Conservation (phyloP, 2,329 filamentous ascomycete genomes). For the Apiospora koreana region DNA sequence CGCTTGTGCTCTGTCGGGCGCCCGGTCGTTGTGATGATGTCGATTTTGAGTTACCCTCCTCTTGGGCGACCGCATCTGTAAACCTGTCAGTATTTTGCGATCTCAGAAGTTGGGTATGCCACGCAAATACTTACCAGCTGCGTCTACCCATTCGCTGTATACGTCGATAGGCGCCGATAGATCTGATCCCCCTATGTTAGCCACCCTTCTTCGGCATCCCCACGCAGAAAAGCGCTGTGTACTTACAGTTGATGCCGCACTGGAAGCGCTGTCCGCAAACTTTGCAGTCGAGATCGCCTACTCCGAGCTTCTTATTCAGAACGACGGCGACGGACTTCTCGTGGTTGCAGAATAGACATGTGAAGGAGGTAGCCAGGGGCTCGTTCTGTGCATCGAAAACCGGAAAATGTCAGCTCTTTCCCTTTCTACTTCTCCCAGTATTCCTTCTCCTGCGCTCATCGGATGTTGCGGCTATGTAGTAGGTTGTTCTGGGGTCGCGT, state of each 20-base stretch:
- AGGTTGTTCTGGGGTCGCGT: conserved; percentile 19
- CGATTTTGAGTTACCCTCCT: conserved; percentile 25
- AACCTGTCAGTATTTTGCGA: conserved; percentile 17
- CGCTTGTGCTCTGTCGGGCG: conserved; percentile 21
- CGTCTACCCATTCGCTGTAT: conserved; percentile 98
- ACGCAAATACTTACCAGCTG: conserved; percentile 52
- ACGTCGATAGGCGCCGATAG: conserved; percentile 91
- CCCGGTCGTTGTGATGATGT: conserved; percentile 18
- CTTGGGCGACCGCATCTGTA: conserved; percentile 53
- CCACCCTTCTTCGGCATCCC: background rate
- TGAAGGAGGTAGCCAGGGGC: conserved; percentile 79
- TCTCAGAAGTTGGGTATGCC: conserved; percentile 10
- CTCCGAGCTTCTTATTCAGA: conserved; percentile 87
- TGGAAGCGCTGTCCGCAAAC: conserved; percentile 94
- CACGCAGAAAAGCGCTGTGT: background rate
- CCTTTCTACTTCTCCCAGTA: background rate
- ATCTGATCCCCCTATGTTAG: conserved; percentile 51
- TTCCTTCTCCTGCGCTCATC: background rate
- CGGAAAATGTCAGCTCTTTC: background rate
- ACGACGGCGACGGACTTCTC: conserved; percentile 90
- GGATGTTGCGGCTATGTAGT: background rate
- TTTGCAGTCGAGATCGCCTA: conserved; percentile 86
- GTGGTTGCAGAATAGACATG: conserved; percentile 98
- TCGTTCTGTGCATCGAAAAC: conserved; percentile 54
- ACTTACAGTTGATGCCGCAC: conserved; percentile 82